Base-by-base conservation (phyloP, 345 rosid species). In the Gynandropsis gynandra region DNA sequence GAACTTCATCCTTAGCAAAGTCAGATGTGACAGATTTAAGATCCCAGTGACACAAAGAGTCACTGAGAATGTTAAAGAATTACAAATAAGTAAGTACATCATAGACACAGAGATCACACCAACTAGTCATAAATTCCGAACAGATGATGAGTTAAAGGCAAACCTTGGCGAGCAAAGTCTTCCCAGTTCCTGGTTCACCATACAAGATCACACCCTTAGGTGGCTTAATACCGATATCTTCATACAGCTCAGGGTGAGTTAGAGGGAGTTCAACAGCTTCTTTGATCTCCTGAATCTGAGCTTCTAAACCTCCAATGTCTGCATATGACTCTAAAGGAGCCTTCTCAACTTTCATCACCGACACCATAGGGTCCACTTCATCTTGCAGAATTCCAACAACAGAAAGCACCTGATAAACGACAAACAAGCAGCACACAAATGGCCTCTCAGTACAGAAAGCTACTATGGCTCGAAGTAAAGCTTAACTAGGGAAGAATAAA, bases 101-200 rank as follows among this genome's bases (percentile, higher is more conserved):
- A n/a, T n/a, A n/a, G n/a, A n/a, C n/a, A n/a, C n/a, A n/a, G n/a
- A n/a, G n/a, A n/a, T n/a, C n/a, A n/a, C n/a, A n/a, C n/a, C 3
- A 39, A 19, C 4, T 16, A 13, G 32, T 13, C 45, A 43, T 52
- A 39, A 17, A 19, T 16, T 37, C 7, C 7, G 10, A 10, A 16
- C 16, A 16, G n/a, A 8, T 21, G 10, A 36, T 4, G 10, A n/a
- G 51, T 20, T 37, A 61, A 43, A 56, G 18, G 11, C 68, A 59
- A 10, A 87, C 99, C 95, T 93, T 93, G 10, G 99, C 99, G 46
- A 93, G 97, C 59, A 93, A 67, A 20, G 99, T 93, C 72, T 88
- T 93, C 53, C 99, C 99, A n/a, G 99, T 93, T 9, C 99, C 99
- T 42, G 97, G 99, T 59, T 85, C 99, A 61, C 99, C 99, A 70